A percentile compares a stretch with the other conserved stretches of the same genome.
Conservation (phyloP, 2,329 filamentous ascomycete species). For the Alternaria alternata region DNA sequence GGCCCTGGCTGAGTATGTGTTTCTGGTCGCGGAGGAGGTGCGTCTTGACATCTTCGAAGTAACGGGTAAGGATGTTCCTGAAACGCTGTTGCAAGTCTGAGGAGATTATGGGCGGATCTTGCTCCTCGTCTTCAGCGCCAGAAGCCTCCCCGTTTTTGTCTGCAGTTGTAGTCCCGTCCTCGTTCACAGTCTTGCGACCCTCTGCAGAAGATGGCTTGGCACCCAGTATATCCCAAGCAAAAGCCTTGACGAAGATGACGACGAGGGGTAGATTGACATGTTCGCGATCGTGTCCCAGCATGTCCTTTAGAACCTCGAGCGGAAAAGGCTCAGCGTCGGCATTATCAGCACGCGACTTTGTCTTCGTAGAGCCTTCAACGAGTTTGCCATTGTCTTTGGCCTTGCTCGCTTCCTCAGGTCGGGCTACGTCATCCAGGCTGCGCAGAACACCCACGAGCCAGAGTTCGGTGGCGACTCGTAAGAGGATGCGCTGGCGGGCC, state of each 20-base stretch:
- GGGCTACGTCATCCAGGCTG: constrained; percentile 75
- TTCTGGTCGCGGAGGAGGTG: constrained; percentile 94
- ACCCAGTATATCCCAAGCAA: constrained; percentile 93
- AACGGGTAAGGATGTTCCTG: constrained; percentile 81
- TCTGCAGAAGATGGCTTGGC: constrained; percentile 75
- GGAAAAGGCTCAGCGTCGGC: constrained; percentile 89
- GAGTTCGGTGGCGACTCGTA: constrained; percentile 91
- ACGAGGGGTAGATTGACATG: constrained; percentile 90
- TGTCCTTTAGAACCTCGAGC: constrained; percentile 95
- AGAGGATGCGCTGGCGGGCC: constrained; percentile 80
- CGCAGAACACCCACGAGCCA: constrained; percentile 91
- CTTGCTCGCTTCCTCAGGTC: constrained; percentile 70
- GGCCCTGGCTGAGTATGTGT: constrained; percentile 82
- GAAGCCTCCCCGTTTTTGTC: constrained; percentile 62
- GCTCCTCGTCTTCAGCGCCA: constrained; percentile 61
- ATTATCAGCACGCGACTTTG: constrained; percentile 66
- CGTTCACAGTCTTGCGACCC: constrained; percentile 82
- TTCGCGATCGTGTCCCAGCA: constrained; percentile 91
- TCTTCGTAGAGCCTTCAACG: constrained; percentile 67
- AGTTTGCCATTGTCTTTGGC: constrained; percentile 64
- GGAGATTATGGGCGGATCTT: constrained; percentile 78
- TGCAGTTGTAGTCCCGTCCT: constrained; percentile 74
- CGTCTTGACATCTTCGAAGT: constrained; percentile 90
- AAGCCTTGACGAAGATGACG: constrained; percentile 94
- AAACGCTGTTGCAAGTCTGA: constrained; percentile 85